Base-by-base conservation (phyloP, 345 rosid genomes). In the Schrenkiella parvula region DNA sequence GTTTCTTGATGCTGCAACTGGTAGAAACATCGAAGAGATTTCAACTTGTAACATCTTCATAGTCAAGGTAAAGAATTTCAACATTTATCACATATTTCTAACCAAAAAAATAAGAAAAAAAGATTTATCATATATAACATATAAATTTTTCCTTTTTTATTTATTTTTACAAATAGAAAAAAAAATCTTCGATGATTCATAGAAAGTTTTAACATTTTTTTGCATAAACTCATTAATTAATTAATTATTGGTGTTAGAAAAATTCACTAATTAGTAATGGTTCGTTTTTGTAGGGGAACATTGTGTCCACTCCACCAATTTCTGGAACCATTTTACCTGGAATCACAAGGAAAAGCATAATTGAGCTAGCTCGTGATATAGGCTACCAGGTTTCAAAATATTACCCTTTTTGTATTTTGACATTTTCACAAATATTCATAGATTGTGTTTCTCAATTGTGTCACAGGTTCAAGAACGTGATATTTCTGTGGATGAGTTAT, bases 321-420 rank as follows among this genome's bases (percentile, higher is more conserved):
- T 82, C 83, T 63, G 98, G 97, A 56, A 90, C 92, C 10, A 90
- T 90, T 74, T 79, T 90, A 43, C 93, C 93, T 3, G 97, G 98
- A 71, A 88, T 93, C 77, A 93, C 93, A 5, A 79, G 97, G 72
- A 93, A 90, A 81, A 93, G 90, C 58, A 82, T 90, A 56, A 86
- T 80, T 69, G 93, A 90, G 68, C 89, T 93, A 81, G 89, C 96
- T 59, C 83, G 80, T 44, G 84, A 83, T 74, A 73, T 82, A 66
- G 91, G 93, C 44, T 87, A 81, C 71, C 78, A 83, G 96, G 93
- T 89, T 54, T 29, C 15, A 12, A 38, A 48, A n/a, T n/a, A 9
- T 3, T 59, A 62, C 23, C 3, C 7, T n/a, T 35, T 66, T 65
- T 3, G 21, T 37, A 10, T 18, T 1, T n/a, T 22, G 47, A 23